Conservation (phyloP, 345 rosid species). For the Tarenaya hassleriana region DNA sequence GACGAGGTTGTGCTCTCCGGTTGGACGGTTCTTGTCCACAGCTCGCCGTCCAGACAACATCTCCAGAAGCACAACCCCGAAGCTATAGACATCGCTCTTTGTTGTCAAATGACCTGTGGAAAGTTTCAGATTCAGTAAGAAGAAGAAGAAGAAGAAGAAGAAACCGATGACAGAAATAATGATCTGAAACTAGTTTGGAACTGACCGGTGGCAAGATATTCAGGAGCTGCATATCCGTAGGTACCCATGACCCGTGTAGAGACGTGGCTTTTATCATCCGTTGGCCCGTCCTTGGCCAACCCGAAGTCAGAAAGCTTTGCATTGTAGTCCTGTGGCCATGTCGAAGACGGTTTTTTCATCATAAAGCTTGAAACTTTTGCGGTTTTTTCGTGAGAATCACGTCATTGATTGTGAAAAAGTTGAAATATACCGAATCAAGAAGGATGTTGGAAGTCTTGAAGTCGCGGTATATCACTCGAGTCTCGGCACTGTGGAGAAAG, state of each 20-base stretch:
- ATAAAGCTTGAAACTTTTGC: slow-evolving; percentile 1
- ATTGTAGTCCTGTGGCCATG: slow-evolving; percentile 49
- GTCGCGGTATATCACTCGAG: slow-evolving; percentile 62
- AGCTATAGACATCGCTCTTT: slow-evolving; percentile 89
- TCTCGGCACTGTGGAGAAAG: slow-evolving; percentile 51
- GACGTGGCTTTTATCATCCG: slow-evolving; percentile 54
- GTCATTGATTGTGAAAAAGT: neutral
- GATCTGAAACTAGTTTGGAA: neutral
- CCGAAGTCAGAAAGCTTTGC: slow-evolving; percentile 75
- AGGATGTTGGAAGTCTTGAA: slow-evolving; percentile 67
- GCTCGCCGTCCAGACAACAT: slow-evolving; percentile 86
- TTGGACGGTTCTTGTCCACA: slow-evolving; percentile 81
- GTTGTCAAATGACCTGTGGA: slow-evolving; percentile 73
- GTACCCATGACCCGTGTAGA: slow-evolving; percentile 71
- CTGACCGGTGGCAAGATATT: slow-evolving; percentile 53
- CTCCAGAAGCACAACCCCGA: slow-evolving; percentile 88
- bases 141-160: slow-evolving; percentile 1
- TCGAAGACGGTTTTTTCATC: too few relatives aligned
- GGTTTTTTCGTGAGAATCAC: too few relatives aligned
- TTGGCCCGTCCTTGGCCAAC: slow-evolving; percentile 74
- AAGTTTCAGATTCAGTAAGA: too few relatives aligned
- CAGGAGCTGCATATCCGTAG: slow-evolving; percentile 70
- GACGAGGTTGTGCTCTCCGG: slow-evolving; percentile 82
- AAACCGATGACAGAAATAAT: slow-evolving; percentile 1
- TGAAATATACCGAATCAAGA: slow-evolving; percentile 43